Evolutionary conservation across 768 basidiomycete species (phyloP), one percentile per base, ranked within the genome.

Genomic region (Cytidiella melzeri): DNA sequence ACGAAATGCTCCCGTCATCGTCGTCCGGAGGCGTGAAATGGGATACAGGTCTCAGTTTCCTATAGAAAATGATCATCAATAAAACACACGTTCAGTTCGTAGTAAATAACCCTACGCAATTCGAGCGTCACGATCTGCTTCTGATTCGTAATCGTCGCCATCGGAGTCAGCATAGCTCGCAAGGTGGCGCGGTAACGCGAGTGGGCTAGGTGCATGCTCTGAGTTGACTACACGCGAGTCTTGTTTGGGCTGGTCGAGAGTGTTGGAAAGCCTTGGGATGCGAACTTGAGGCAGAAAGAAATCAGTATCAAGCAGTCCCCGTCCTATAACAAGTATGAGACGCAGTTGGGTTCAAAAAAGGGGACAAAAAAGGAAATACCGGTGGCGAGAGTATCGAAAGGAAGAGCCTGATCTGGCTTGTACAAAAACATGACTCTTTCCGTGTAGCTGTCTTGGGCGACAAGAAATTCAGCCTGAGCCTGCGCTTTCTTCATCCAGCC

Each of bases 111-210:
- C 80, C 63, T 66, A 87, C 83, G 82, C 84, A 48, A 89, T 67
- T 38, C 80, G 78, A 46, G 82, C 80, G 69, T 89, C 87, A 27
- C 84, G 76, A 57, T 83, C 81, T 2, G 73, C 76, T 57, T 86
- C 83, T 12, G 82, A 78, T 36, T 85, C 67, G 52, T 79, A 80
- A 47, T 83, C 83, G 13, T 69, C 77, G 7, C 30, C 54, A 13
- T 87, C 84, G 12, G 84, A 86, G 60, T 87, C 85, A 0, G 83
- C 83, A 21, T 61, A 34, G 30, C 58, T 0, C 55, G 57, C 5
- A 57, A 10, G 20, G 53, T 52, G 27, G 55, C 57, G 19, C 25
- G 55, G 1, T 47, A 40, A 5, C 48, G 50, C 1, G 41, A 20
- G n/a, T 51, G 20, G 5, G 40, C 49, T 11, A 20, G 21, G 15